phyloP scores from a whole-genome alignment of 2,329 filamentous ascomycete species.

The Scytalidium lignicola region DNA sequence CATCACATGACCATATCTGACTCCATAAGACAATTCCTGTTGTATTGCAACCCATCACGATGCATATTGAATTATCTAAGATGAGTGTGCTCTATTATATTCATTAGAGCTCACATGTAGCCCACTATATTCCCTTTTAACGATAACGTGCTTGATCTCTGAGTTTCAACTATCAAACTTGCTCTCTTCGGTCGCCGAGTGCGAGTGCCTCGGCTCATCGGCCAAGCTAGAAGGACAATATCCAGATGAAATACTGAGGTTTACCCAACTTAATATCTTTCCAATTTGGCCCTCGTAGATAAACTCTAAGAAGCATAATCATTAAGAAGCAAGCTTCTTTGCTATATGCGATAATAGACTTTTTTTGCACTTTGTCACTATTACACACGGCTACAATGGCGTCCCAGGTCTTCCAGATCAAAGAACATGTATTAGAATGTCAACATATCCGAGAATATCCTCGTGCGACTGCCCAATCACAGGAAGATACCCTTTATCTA shows the following conservation, averaged over 20 bases:
- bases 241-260: too few species aligned
- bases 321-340: too few species aligned
- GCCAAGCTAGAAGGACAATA: not conserved
- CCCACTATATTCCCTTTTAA: too few species aligned
- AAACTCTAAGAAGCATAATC: too few species aligned
- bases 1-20: not conserved
- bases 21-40: not conserved
- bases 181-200: too few species aligned
- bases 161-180: too few species aligned
- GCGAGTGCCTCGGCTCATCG: not conserved
- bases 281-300: too few species aligned
- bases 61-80: too few species aligned
- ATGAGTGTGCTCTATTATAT: too few species aligned
- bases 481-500: conserved; percentile 70
- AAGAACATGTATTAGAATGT: conserved; percentile 67
- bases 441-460: conserved; percentile 82
- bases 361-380: not conserved
- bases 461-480: conserved; percentile 62
- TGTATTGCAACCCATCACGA: too few species aligned
- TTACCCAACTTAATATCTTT: too few species aligned
- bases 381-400: conserved; percentile 9
- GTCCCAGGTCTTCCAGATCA: conserved; percentile 51
- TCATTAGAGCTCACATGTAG: not conserved
- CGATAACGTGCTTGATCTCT: too few species aligned
- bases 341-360: not conserved